Evolutionary conservation across 2,329 filamentous ascomycete species (phyloP).

Genomic region (Microdochium trichocladiopsis): DNA sequence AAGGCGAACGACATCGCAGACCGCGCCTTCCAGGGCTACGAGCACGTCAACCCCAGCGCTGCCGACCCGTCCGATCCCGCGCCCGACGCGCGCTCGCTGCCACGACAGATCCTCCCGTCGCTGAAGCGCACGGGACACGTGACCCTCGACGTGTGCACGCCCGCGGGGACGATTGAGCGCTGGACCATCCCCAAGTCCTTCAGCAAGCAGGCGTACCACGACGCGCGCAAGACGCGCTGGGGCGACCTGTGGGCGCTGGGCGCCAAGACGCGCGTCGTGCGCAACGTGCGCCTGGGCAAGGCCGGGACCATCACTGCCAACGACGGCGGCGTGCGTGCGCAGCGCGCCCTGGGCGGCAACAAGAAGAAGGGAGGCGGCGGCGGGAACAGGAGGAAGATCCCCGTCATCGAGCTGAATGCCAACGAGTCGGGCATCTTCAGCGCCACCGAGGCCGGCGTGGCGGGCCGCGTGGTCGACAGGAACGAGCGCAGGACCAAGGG

Average conservation of each 20-base stretch:
- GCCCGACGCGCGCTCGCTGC: slow-evolving; percentile 61
- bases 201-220: slow-evolving; percentile 76
- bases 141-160: slow-evolving; percentile 85
- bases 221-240: slow-evolving; percentile 85
- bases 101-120: slow-evolving; percentile 70
- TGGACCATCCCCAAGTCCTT: slow-evolving; percentile 87
- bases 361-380: slow-evolving; percentile 18
- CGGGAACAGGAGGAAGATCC: neutral
- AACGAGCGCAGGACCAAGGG: slow-evolving; percentile 32
- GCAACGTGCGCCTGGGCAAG: slow-evolving; percentile 54
- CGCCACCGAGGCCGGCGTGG: slow-evolving; percentile 24
- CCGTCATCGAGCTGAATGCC: slow-evolving; percentile 30
- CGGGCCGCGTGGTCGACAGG: slow-evolving; percentile 9
- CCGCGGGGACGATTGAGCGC: slow-evolving; percentile 76
- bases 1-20: slow-evolving; percentile 52
- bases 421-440: slow-evolving; percentile 28
- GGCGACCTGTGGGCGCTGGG: slow-evolving; percentile 94
- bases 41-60: slow-evolving; percentile 28
- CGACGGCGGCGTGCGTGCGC: slow-evolving; percentile 38
- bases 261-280: slow-evolving; percentile 71
- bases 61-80: slow-evolving; percentile 10
- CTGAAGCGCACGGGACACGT: slow-evolving; percentile 87
- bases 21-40: slow-evolving; percentile 67
- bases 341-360: slow-evolving; percentile 14
- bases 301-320: slow-evolving; percentile 23